Conservation (phyloP, 106 monocot genomes). For the Acorus gramineus region DNA sequence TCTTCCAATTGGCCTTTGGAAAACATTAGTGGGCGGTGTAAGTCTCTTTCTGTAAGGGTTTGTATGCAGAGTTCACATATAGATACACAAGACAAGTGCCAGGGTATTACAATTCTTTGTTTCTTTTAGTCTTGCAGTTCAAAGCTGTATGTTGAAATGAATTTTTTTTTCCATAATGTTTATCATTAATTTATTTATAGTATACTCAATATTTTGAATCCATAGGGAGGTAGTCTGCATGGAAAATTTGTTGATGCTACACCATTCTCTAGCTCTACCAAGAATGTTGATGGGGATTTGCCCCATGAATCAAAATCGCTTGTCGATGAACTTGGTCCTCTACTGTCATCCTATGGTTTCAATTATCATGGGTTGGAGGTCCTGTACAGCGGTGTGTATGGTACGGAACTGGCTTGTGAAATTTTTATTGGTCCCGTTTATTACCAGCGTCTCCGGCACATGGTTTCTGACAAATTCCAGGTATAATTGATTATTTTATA, state of each 20-base stretch:
- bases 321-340: constrained; percentile 75
- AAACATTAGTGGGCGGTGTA: no score
- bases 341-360: constrained; percentile 71
- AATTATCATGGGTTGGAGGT: constrained; percentile 96
- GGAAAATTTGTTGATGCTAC: constrained; percentile 91
- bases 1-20: no score
- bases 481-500: constrained; percentile 13
- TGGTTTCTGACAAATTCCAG: constrained; percentile 99
- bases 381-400: constrained; percentile 86
- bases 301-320: constrained; percentile 24
- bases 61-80: no score
- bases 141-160: no score
- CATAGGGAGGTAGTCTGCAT: constrained; percentile 70
- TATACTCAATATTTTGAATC: not conserved
- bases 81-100: no score
- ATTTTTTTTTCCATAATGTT: no score
- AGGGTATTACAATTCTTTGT: not conserved
- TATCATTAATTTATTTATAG: no score
- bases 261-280: constrained; percentile 50
- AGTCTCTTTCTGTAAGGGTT: no score
- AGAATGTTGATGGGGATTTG: constrained; percentile 19
- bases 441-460: constrained; percentile 96
- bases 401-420: constrained; percentile 78
- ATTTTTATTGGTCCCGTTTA: constrained; percentile 98
- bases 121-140: not conserved